Evolutionary conservation across 225 moss, liverwort and hornwort species (phyloP).

Genomic region (Takakia lepidozioides): DNA sequence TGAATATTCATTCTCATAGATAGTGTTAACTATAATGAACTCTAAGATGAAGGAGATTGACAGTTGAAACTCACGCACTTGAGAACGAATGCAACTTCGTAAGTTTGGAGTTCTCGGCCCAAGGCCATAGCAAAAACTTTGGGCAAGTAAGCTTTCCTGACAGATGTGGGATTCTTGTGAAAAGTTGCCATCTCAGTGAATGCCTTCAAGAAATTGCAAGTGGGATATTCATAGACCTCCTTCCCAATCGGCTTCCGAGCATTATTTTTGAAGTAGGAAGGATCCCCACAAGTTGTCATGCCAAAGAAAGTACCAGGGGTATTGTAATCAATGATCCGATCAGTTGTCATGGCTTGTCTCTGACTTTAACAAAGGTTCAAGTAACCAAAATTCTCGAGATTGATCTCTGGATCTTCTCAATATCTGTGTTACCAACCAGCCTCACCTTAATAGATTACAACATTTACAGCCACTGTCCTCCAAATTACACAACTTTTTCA

Average conservation of each 20-base stretch:
- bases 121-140: constrained; percentile 42
- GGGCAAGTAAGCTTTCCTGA: constrained; percentile 26
- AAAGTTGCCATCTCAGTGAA: constrained; percentile 19
- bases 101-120: constrained; percentile 27
- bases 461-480: no score
- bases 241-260: constrained; percentile 11
- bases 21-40: no score
- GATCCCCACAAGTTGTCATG: constrained; percentile 38
- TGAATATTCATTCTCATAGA: no score
- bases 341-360: no score
- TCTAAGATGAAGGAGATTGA: no score
- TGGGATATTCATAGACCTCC: constrained; percentile 15
- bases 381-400: no score
- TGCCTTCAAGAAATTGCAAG: constrained; percentile 19
- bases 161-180: constrained; percentile 26
- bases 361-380: no score
- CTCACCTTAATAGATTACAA: no score
- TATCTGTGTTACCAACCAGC: no score
- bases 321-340: no score
- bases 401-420: no score
- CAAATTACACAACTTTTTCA: no score
- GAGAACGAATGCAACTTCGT: constrained; percentile 34
- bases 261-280: constrained; percentile 15
- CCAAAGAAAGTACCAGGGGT: constrained; percentile 32
- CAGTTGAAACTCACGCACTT: constrained; percentile 3